A percentile compares a stretch with the other conserved stretches of the same genome.
phyloP scores from a whole-genome alignment of 495 filamentous ascomycete genomes.

The Platismatia glauca region DNA sequence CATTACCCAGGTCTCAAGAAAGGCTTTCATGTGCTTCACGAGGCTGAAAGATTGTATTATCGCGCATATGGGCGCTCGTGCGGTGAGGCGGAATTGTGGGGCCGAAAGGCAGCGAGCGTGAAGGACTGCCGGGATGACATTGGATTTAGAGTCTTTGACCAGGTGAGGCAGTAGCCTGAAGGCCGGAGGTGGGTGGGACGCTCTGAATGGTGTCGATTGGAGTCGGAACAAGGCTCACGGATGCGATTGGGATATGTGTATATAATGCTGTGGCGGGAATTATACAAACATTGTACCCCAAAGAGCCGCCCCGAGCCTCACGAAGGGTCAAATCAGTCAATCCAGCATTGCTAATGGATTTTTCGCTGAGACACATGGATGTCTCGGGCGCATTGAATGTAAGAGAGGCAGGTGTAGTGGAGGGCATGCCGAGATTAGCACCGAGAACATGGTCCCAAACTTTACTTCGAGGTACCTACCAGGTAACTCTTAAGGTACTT shows the following conservation, averaged over 20 bases:
- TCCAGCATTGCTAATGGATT: not conserved
- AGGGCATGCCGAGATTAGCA: constrained; percentile 8
- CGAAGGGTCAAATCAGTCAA: not conserved
- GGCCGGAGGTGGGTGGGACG: not conserved
- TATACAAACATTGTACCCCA: not conserved
- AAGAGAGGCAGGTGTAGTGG: constrained; percentile 6
- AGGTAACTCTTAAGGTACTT: not conserved
- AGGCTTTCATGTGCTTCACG: not conserved
- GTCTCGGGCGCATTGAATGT: constrained; percentile 4
- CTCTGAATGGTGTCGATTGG: not conserved
- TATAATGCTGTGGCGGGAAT: not conserved
- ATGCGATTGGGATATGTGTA: not conserved
- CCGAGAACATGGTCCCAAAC: constrained; percentile 2
- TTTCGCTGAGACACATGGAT: not conserved
- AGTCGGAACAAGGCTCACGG: not conserved
- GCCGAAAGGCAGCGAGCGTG: not conserved
- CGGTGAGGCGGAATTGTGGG: not conserved
- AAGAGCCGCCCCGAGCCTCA: not conserved
- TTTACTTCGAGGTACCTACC: not conserved
- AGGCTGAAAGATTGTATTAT: not conserved
- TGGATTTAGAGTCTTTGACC: not conserved
- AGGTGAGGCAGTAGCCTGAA: not conserved
- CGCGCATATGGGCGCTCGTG: not conserved
- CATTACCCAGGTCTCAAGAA: not conserved
- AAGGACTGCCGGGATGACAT: not conserved